Percentiles rank a stretch among this genome's conserved stretches.
phyloP scores from a whole-genome alignment of 495 filamentous ascomycete species.

The Cairneyella variabilis region DNA sequence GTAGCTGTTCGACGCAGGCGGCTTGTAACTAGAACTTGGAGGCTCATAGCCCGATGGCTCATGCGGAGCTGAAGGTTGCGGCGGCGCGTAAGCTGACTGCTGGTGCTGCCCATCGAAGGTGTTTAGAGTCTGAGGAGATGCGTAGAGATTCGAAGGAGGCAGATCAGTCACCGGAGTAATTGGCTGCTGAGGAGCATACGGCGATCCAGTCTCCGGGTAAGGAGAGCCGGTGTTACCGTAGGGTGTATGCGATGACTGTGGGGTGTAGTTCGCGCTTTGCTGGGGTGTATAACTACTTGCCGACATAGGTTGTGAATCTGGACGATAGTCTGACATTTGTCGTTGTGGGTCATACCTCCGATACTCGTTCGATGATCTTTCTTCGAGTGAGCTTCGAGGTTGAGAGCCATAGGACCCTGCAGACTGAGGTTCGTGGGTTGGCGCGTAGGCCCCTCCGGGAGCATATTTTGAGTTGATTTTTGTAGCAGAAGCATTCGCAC shows the following conservation, averaged over 20 bases:
- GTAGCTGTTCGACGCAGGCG: slow-evolving; percentile 17
- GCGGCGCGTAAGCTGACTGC: slow-evolving; percentile 2
- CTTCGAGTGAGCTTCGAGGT: slow-evolving; percentile 42
- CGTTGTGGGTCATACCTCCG: slow-evolving; percentile 36
- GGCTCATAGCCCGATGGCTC: slow-evolving; percentile 19
- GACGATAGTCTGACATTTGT: slow-evolving; percentile 39
- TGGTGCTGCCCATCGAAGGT: slow-evolving; percentile 10
- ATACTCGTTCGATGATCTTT: slow-evolving; percentile 37
- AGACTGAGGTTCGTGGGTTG: slow-evolving; percentile 29
- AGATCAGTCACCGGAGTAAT: slow-evolving; percentile 13
- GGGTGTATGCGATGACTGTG: slow-evolving; percentile 15
- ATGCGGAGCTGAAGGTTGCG: slow-evolving; percentile 2
- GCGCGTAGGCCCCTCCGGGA: slow-evolving; percentile 37
- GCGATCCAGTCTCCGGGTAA: slow-evolving; percentile 3
- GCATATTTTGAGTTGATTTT: slow-evolving; percentile 60
- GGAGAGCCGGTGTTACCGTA: slow-evolving; percentile 10
- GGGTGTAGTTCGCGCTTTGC: slow-evolving; percentile 11
- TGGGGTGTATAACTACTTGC: slow-evolving; percentile 15
- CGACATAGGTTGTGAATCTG: slow-evolving; percentile 21
- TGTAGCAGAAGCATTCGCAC: slow-evolving; percentile 17
- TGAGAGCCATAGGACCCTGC: slow-evolving; percentile 36
- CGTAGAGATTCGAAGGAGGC: slow-evolving; percentile 11
- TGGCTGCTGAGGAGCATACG: slow-evolving; percentile 11
- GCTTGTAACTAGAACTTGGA: slow-evolving; percentile 16
- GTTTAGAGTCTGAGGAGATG: slow-evolving; percentile 12